A percentile compares a stretch with the other conserved stretches of the same genome.
Conservation (phyloP, 345 rosid genomes). For the Fremontodendron californicum region DNA sequence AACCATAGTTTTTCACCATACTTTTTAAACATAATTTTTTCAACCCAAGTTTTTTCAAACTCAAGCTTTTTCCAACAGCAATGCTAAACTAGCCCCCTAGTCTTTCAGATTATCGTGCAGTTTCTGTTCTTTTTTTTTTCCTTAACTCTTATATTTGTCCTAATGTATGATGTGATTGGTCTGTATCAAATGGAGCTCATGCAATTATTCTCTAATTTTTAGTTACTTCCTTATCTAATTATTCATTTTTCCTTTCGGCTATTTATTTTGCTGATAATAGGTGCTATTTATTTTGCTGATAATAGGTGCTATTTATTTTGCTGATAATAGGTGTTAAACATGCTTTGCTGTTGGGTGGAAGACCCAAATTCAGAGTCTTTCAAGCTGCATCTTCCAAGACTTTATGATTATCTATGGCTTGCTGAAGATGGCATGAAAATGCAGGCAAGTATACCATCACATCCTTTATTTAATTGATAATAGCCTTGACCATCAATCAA, state of each 20-base stretch:
- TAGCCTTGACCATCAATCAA: neutral
- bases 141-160: neutral
- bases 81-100: no score
- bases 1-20: no score
- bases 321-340: conserved; percentile 67
- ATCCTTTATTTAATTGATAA: neutral
- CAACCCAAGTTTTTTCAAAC: no score
- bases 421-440: conserved; percentile 99
- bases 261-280: conserved; percentile 31
- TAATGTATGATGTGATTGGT: neutral
- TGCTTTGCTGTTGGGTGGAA: conserved; percentile 99
- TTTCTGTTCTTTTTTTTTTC: neutral
- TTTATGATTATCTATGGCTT: conserved; percentile 83
- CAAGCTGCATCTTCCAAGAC: conserved; percentile 82
- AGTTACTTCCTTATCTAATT: neutral
- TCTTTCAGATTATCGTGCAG: conserved; percentile 4
- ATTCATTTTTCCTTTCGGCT: conserved; percentile 2
- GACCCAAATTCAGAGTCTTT: conserved; percentile 96
- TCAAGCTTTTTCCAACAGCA: no score
- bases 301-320: conserved; percentile 41
- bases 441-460: conserved; percentile 50
- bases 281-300: no score
- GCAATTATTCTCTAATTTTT: neutral
- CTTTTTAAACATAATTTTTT: no score
- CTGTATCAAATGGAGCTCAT: neutral